Conservation (phyloP, 2,329 filamentous ascomycete genomes). For the Xylariaceae sp. region DNA sequence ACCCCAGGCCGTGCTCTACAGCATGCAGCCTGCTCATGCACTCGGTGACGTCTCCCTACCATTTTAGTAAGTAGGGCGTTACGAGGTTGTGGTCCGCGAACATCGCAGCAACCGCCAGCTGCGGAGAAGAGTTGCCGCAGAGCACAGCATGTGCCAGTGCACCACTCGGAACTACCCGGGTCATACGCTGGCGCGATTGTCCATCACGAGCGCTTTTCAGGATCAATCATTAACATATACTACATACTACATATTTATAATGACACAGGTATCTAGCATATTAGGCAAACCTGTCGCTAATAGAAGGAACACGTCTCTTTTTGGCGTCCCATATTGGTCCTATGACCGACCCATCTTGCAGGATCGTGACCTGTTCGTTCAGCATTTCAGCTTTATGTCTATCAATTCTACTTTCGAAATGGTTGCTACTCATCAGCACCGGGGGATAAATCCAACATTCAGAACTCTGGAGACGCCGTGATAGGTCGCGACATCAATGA, state of each 20-base stretch:
- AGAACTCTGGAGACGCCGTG: no score
- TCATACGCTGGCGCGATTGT: background rate
- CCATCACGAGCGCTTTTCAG: background rate
- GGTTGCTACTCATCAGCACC: no score
- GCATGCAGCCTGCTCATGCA: background rate
- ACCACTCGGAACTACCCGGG: background rate
- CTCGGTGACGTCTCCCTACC: background rate
- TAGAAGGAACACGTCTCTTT: background rate
- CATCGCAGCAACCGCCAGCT: background rate
- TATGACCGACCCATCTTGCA: background rate
- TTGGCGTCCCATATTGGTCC: background rate
- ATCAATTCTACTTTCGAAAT: no score
- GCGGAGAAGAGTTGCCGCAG: background rate
- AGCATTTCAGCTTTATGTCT: no score
- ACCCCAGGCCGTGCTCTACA: conserved; percentile 13
- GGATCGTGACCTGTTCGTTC: no score
- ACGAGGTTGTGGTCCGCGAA: background rate
- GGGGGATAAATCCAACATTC: no score
- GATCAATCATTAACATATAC: background rate
- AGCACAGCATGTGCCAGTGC: background rate
- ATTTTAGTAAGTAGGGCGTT: background rate
- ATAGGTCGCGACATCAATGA: no score
- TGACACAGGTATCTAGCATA: background rate
- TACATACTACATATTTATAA: background rate
- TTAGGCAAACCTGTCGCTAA: background rate